Base-by-base conservation (phyloP, 2,329 filamentous ascomycete genomes). In the Botryotinia calthae region DNA sequence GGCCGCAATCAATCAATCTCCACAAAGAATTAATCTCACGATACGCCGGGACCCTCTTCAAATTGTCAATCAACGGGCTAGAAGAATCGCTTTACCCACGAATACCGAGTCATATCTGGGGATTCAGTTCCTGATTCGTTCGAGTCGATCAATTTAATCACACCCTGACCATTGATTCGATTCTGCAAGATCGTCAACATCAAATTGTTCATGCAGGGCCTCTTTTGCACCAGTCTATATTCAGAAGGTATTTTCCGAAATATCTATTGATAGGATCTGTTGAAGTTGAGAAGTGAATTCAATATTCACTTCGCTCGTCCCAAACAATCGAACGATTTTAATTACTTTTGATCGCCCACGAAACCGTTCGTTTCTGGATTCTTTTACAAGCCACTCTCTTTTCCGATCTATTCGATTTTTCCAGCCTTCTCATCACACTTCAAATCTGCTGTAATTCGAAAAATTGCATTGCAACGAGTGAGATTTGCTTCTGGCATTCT, bases 391-490 rank as follows among this genome's bases (percentile, higher is more conserved):
- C 54, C 37, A 62, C 34, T 31, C 48, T 69, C 40, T 42, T 51
- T 28, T 22, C 31, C 37, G 28, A 40, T 70, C 66, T 54, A 20
- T 44, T 28, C 34, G 34, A 66, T 37, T n/a, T 31, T n/a, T 25
- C 25, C 46, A 31, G 48, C 25, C 48, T 54, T 67, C 25, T 67
- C 25, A 42, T 68, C 25, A 37, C n/a, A 63, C 37, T 34, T 20
- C 63, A 75, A 74, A 75, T 40, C 66, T 65, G 65, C 46, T 75
- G 70, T 76, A 74, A 75, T 72, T 66, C 58, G 25, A 62, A 67
- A 28, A n/a, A n/a, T 59, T 37, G 37, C 59, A 71, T 54, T 71
- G 37, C 68, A 59, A 67, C 65, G 34, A 72, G 58, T 70, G 64
- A 42, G 48, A 58, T 56, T 68, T 68, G 62, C 56, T 72, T 65